A percentile compares a stretch with the other conserved stretches of the same genome.
Conservation (phyloP, 2,329 filamentous ascomycete genomes). For the Thielaviopsis populi region DNA sequence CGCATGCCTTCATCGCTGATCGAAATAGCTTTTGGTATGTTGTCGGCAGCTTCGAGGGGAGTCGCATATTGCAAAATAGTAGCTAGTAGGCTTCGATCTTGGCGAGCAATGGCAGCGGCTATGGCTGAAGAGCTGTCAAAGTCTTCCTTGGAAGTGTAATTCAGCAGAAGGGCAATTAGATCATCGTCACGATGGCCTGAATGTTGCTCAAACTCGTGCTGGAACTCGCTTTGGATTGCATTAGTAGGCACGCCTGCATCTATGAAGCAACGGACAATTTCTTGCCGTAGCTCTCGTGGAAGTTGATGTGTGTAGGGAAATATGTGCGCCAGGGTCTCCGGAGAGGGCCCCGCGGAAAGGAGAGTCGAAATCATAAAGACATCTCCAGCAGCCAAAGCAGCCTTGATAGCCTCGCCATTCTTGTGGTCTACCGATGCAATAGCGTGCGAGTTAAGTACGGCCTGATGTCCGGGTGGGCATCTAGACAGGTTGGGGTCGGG, state of each 20-base stretch:
- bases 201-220: slow-evolving; percentile 37
- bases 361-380: slow-evolving; percentile 31
- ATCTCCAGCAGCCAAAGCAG: slow-evolving; percentile 34
- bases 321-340: slow-evolving; percentile 32
- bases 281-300: slow-evolving; percentile 29
- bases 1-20: slow-evolving; percentile 29
- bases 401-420: slow-evolving; percentile 35
- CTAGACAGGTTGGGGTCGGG: slow-evolving; percentile 22
- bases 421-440: slow-evolving; percentile 39
- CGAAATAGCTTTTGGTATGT: slow-evolving; percentile 34
- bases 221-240: slow-evolving; percentile 34
- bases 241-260: slow-evolving; percentile 32
- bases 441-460: slow-evolving; percentile 31
- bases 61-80: slow-evolving; percentile 33
- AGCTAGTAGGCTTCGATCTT: slow-evolving; percentile 32
- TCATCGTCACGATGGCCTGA: slow-evolving; percentile 33
- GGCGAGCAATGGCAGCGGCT: slow-evolving; percentile 32
- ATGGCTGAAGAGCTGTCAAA: slow-evolving; percentile 37
- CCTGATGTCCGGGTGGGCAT: slow-evolving; percentile 4
- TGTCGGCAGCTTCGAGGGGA: slow-evolving; percentile 32
- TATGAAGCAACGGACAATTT: slow-evolving; percentile 37
- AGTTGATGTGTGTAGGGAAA: slow-evolving; percentile 36
- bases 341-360: slow-evolving; percentile 32
- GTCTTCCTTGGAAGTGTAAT: slow-evolving; percentile 39
- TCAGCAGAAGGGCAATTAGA: slow-evolving; percentile 37